phyloP scores from a whole-genome alignment of 2,329 filamentous ascomycete species.

The Talaromyces sp. region DNA sequence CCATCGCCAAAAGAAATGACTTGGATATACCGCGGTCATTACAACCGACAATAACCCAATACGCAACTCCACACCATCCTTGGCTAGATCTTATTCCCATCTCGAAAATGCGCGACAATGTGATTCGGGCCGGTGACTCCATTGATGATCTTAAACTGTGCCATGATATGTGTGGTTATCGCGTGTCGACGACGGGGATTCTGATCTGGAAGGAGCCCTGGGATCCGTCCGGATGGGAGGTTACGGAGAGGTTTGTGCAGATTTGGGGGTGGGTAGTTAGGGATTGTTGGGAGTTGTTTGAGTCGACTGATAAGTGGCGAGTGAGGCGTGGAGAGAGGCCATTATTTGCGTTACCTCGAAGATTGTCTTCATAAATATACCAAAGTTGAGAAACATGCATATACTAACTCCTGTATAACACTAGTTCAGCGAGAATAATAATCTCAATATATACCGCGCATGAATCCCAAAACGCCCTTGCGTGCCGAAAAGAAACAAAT shows the following conservation, averaged over 20 bases:
- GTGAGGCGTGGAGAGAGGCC: conserved; percentile 22
- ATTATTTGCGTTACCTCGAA: conserved; percentile 7
- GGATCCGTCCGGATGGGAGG: conserved; percentile 27
- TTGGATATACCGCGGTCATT: conserved; percentile 4
- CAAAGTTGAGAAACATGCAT: neutral
- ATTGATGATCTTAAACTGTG: conserved; percentile 19
- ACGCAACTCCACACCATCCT: conserved; percentile 12
- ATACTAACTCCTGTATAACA: neutral
- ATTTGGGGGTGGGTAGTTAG: conserved; percentile 28
- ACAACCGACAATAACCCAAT: conserved; percentile 7
- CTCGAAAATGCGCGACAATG: conserved; percentile 13
- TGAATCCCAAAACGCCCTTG: neutral
- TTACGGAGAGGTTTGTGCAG: conserved; percentile 21
- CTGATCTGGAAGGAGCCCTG: conserved; percentile 28
- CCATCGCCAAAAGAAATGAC: neutral
- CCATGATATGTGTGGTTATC: conserved; percentile 18
- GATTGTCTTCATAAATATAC: neutral
- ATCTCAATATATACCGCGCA: neutral
- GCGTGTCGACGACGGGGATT: conserved; percentile 15
- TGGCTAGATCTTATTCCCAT: conserved; percentile 15
- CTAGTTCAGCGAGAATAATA: neutral
- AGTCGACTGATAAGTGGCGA: conserved; percentile 28
- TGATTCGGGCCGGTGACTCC: conserved; percentile 17
- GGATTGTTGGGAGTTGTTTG: conserved; percentile 21
- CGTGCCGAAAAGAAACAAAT: too few relatives aligned